Percentiles rank a stretch among this genome's conserved stretches.
Conservation (phyloP, 768 basidiomycete species). For the Kwoniella heveanensis region DNA sequence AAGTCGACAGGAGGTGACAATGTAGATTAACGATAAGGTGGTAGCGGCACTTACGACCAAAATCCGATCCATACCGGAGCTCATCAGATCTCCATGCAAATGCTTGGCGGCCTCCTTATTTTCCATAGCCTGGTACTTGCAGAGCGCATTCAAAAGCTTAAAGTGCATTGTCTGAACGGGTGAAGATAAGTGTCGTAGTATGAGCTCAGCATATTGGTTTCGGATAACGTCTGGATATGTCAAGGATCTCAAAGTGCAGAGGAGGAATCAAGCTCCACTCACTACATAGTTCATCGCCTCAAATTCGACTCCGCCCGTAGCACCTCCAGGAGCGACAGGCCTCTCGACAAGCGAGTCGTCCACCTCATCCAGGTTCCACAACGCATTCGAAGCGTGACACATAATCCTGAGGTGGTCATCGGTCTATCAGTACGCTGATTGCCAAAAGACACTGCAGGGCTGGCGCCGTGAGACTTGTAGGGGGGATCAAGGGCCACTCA, state of each 20-base stretch:
- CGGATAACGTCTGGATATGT: no score
- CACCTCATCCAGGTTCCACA: conserved; percentile 82
- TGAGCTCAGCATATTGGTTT: no score
- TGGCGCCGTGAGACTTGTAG: no score
- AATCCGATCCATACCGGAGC: conserved; percentile 87
- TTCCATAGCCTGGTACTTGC: conserved; percentile 67
- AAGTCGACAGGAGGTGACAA: no score
- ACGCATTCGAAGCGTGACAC: conserved; percentile 89
- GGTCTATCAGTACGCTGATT: background rate
- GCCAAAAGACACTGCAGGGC: no score
- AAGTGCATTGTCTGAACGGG: conserved; percentile 76
- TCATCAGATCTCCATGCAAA: conserved; percentile 84
- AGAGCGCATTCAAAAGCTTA: conserved; percentile 78
- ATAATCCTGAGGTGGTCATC: conserved; percentile 56
- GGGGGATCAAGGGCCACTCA: no score
- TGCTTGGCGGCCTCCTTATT: conserved; percentile 66
- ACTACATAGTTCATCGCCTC: conserved; percentile 97
- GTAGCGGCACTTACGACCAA: conserved; percentile 67
- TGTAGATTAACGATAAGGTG: no score
- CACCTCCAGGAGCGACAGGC: conserved; percentile 80
- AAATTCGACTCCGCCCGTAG: conserved; percentile 97
- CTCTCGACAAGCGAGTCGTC: conserved; percentile 84
- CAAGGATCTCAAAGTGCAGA: no score
- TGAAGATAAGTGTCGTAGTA: no score
- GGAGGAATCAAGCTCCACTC: conserved; percentile 51